Base-by-base conservation (phyloP, 805 yeast species). In the Zygosaccharomyces rouxii region DNA sequence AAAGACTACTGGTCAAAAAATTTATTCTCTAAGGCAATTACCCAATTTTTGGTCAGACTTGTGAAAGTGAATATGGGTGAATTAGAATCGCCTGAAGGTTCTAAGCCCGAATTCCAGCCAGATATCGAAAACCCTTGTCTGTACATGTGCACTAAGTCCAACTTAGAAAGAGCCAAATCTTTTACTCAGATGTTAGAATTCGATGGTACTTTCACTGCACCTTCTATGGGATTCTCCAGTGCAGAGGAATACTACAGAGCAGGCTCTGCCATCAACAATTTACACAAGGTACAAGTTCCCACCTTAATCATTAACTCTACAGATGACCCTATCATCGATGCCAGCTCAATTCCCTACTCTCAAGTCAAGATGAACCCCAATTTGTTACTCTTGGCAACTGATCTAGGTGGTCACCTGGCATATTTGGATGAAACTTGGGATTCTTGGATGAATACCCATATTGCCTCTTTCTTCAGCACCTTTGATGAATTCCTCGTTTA, bases 361-460 rank as follows among this genome's bases (percentile, higher is more conserved):
- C 86, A 80, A 47, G 74, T 77, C 16, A 52, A 60, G 33, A 64
- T 71, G 26, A 83, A 84, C 52, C 89, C 89, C 13, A 81, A 76
- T 58, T 66, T 81, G 22, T 69, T 77, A 28, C 66, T 82, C 65
- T 70, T 80, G 4, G 75, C 78, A 40, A 77, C 88, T 1, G 78
- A 81, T 46, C 60, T 80, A 11, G 94, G 94, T 54, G 92, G 92
- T 6, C 94, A 85, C 62, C 72, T 84, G 59, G 85, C 78, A 1
- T 78, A 70, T 48, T 58, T 77, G 35, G 71, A 76, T 47, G 55
- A 60, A 6, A 64, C 74, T 37, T 71, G 75, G 33, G 68, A 72
- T 26, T 71, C 78, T 44, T 78, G 83, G 82, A 76, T 72, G 33
- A 63, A 71, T 9, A 62, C 67, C 26, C 73, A 74, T 44, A 67